Conservation (phyloP, 805 yeast species). For the Cyberlindnera saturnus region DNA sequence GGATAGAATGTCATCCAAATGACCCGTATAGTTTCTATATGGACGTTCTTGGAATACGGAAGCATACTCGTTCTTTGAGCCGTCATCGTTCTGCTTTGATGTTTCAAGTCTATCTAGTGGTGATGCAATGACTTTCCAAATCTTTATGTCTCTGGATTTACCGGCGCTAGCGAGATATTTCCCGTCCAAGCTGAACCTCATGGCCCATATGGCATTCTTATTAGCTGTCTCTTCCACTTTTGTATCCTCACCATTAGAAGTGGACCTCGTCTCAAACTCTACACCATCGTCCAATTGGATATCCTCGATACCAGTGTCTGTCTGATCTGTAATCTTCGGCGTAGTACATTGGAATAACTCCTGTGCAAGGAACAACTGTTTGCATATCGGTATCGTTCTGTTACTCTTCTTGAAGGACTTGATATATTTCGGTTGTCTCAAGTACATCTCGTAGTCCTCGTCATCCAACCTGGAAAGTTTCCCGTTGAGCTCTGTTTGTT, state of each 20-base stretch:
- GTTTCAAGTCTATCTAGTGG: slow-evolving; percentile 47
- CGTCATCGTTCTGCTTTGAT: slow-evolving; percentile 2
- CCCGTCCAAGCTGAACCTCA: slow-evolving; percentile 76
- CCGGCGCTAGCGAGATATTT: slow-evolving; percentile 82
- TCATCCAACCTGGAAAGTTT: slow-evolving; percentile 16
- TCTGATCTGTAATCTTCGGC: not conserved
- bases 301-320: slow-evolving; percentile 2
- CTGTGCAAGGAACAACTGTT: slow-evolving; percentile 59
- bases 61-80: slow-evolving; percentile 38
- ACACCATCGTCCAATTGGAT: not conserved
- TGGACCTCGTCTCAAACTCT: slow-evolving; percentile 2
- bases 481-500: slow-evolving; percentile 3
- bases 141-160: slow-evolving; percentile 56
- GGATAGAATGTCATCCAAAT: slow-evolving; percentile 62
- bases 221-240: not conserved
- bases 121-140: slow-evolving; percentile 78
- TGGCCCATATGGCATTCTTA: slow-evolving; percentile 55
- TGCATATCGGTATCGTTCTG: slow-evolving; percentile 39
- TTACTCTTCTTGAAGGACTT: slow-evolving; percentile 42
- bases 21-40: slow-evolving; percentile 53
- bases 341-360: slow-evolving; percentile 36
- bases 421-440: slow-evolving; percentile 50
- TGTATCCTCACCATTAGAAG: not conserved
- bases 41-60: slow-evolving; percentile 78
- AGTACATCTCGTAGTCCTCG: slow-evolving; percentile 34